Conservation (phyloP, 345 rosid genomes). For the Eucalyptus virginea region DNA sequence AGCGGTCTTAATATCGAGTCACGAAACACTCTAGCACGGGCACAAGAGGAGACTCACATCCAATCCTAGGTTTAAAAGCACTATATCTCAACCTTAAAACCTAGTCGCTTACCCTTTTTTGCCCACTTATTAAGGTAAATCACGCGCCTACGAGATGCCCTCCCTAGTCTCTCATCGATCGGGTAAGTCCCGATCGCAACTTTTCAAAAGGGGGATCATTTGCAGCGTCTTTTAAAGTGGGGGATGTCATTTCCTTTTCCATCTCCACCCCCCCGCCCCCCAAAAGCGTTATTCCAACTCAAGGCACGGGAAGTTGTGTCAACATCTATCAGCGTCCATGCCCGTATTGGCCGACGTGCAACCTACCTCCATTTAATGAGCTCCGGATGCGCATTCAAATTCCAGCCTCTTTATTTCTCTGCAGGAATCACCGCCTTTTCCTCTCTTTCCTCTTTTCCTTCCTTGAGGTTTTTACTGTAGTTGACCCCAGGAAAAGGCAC, state of each 20-base stretch:
- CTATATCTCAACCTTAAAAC: background rate
- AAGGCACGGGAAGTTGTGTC: background rate
- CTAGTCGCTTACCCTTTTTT: background rate
- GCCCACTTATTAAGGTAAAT: background rate
- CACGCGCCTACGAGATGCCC: background rate
- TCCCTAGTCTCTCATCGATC: background rate
- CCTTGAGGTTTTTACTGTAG: background rate
- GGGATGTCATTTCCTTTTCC: background rate
- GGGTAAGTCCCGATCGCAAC: background rate
- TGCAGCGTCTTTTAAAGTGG: background rate
- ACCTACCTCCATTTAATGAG: background rate
- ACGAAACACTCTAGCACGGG: fast-evolving
- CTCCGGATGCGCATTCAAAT: background rate
- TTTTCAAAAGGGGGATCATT: background rate
- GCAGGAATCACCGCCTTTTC: background rate
- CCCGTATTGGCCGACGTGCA: background rate
- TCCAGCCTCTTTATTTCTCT: background rate
- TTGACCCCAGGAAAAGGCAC: background rate
- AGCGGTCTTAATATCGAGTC: background rate
- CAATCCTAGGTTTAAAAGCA: background rate
- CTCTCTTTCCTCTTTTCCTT: background rate
- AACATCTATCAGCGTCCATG: background rate
- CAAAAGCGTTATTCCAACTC: background rate
- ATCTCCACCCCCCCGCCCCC: background rate
- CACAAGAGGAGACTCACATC: background rate